Evolutionary conservation across 2,329 filamentous ascomycete genomes (phyloP).

Genomic region (Saccharata proteae): DNA sequence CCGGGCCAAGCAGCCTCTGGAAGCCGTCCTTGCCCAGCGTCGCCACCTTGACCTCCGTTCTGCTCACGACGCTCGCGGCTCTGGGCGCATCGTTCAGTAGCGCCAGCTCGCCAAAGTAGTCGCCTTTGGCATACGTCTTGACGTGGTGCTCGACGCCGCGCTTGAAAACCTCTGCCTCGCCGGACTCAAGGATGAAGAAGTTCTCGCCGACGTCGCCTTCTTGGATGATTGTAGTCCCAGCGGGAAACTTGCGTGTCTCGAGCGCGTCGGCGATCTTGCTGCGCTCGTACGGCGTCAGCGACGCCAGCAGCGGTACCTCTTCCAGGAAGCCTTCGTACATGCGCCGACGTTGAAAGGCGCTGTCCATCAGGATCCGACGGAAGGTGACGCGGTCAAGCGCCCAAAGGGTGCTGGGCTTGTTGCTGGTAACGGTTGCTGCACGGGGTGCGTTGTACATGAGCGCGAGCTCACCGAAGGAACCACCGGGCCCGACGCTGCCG

Average conservation of each 20-base stretch:
- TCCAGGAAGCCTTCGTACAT: conserved; percentile 97
- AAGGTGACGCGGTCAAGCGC: conserved; percentile 92
- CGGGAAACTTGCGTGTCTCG: conserved; percentile 75
- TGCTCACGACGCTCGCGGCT: conserved; percentile 75
- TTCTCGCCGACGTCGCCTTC: conserved; percentile 86
- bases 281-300: conserved; percentile 81
- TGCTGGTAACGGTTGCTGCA: conserved; percentile 83
- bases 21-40: conserved; percentile 89
- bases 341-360: conserved; percentile 84
- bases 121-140: conserved; percentile 76
- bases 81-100: conserved; percentile 87
- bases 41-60: conserved; percentile 84
- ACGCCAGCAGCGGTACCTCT: conserved; percentile 75
- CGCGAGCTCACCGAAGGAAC: conserved; percentile 91
- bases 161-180: conserved; percentile 79
- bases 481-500: conserved; percentile 69
- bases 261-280: conserved; percentile 96
- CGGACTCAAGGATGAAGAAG: conserved; percentile 82
- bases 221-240: conserved; percentile 71
- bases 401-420: conserved; percentile 78
- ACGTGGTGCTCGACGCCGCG: conserved; percentile 57
- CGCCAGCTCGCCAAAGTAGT: conserved; percentile 94
- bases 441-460: conserved; percentile 98
- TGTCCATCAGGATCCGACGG: conserved; percentile 96
- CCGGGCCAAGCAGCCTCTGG: conserved; percentile 80